Evolutionary conservation across 257 asterid genomes (phyloP).

Genomic region (Mentha longifolia): DNA sequence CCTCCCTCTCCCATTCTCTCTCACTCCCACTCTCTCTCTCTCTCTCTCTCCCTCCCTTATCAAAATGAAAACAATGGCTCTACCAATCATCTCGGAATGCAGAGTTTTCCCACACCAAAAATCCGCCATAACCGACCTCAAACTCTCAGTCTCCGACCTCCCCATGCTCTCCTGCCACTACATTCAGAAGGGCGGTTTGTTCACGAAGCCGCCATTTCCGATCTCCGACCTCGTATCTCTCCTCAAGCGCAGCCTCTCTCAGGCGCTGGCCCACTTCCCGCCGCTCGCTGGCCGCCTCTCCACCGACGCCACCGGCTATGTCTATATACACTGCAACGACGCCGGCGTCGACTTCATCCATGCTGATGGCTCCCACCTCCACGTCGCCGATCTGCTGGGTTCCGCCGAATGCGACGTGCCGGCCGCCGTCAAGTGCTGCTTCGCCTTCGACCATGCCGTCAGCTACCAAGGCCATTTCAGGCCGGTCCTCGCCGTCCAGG

Average conservation of each 20-base stretch:
- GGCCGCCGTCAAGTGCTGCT: constrained; percentile 33
- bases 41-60: no score
- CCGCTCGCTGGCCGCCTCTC: constrained; percentile 58
- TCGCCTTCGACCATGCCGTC: constrained; percentile 38
- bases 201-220: constrained; percentile 33
- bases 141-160: constrained; percentile 51
- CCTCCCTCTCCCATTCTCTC: background rate
- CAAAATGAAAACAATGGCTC: constrained; percentile 19
- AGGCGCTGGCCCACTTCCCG: constrained; percentile 44
- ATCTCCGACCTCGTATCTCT: constrained; percentile 24
- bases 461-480: constrained; percentile 41
- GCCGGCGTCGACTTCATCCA: constrained; percentile 46
- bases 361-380: constrained; percentile 36
- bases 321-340: constrained; percentile 40
- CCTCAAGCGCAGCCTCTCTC: constrained; percentile 37
- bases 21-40: background rate
- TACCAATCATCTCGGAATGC: constrained; percentile 32
- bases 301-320: constrained; percentile 34
- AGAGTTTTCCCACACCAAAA: constrained; percentile 32
- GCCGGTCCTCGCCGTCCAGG: constrained; percentile 45
- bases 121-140: constrained; percentile 31
- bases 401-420: constrained; percentile 34
- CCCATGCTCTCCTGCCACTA: constrained; percentile 57
- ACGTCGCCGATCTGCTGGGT: constrained; percentile 23
- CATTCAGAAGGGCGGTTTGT: constrained; percentile 45